A percentile compares a stretch with the other conserved stretches of the same genome.
phyloP scores from a whole-genome alignment of 1,139 yeast species.

The Blastobotrys raffinosifermentans region DNA sequence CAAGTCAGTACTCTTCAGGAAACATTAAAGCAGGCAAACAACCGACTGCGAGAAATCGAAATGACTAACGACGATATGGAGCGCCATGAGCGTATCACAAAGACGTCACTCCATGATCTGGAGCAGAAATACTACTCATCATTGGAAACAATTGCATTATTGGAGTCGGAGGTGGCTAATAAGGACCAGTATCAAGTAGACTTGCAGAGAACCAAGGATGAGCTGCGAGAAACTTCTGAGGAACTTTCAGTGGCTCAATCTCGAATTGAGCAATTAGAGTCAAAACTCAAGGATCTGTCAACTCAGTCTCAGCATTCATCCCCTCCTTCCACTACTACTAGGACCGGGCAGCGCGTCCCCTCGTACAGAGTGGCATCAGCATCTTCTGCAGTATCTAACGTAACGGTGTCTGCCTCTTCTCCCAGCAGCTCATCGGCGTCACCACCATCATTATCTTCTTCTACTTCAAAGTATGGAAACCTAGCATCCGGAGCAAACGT shows the following conservation, averaged over 20 bases:
- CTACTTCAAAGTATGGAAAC: background rate
- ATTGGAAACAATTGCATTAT: slow-evolving; percentile 32
- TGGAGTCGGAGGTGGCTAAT: slow-evolving; percentile 31
- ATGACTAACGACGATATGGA: slow-evolving; percentile 37
- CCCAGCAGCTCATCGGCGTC: slow-evolving; percentile 5
- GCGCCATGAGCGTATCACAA: slow-evolving; percentile 30
- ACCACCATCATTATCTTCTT: background rate
- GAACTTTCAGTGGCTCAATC: slow-evolving; percentile 25
- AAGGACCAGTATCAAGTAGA: slow-evolving; percentile 26
- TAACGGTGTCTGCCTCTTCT: slow-evolving; percentile 11
- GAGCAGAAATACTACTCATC: slow-evolving; percentile 29
- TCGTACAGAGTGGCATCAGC: slow-evolving; percentile 5
- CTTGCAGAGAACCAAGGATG: slow-evolving; percentile 33
- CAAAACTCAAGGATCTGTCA: slow-evolving; percentile 5
- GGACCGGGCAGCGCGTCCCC: no score
- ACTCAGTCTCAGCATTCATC: background rate
- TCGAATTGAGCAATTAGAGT: slow-evolving; percentile 10
- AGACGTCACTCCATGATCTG: slow-evolving; percentile 29
- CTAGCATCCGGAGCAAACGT: slow-evolving; percentile 7
- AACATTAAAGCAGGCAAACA: slow-evolving; percentile 26
- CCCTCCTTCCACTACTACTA: background rate
- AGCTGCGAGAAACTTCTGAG: slow-evolving; percentile 31
- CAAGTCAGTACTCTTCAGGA: slow-evolving; percentile 26
- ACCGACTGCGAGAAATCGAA: slow-evolving; percentile 34
- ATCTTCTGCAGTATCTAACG: slow-evolving; percentile 11